These are phyloP conservation scores for Strobilomyces dryophilus DNA, from an alignment of 768 basidiomycete species.

Conservation along the genomic window DNA sequence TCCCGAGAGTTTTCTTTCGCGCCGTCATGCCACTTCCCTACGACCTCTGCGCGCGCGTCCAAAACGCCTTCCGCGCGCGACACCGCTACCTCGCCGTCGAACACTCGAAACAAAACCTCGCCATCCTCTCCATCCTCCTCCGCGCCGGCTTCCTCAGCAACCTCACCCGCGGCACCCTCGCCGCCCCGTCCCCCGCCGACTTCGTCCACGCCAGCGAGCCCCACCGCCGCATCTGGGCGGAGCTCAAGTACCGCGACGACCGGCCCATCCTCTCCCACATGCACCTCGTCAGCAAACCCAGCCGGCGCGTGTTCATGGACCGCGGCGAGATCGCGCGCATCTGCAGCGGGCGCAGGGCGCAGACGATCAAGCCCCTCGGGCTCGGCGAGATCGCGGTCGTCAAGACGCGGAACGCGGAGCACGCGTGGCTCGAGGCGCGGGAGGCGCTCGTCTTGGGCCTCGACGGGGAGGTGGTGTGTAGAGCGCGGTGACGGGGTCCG, in stretches of 20 bases:
- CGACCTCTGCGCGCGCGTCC: conserved; percentile 84
- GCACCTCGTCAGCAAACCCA: conserved; percentile 81
- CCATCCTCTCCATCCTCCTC: conserved; percentile 88
- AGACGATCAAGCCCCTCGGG: conserved; percentile 76
- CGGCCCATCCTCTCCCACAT: conserved; percentile 77
- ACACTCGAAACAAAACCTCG: conserved; percentile 87
- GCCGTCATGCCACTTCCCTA: conserved; percentile 57
- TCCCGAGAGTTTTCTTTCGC: neutral
- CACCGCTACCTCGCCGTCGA: conserved; percentile 72
- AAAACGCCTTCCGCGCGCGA: conserved; percentile 89
- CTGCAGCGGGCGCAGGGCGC: conserved; percentile 77
- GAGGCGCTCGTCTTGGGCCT: conserved; percentile 80
- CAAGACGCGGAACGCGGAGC: conserved; percentile 60
- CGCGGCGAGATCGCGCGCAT: conserved; percentile 68
- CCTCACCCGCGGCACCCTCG: conserved; percentile 73
- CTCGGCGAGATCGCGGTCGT: conserved; percentile 94
- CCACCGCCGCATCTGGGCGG: conserved; percentile 85
- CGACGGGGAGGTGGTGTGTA: conserved; percentile 83
- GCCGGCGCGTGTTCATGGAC: conserved; percentile 74
- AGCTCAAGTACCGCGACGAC: conserved; percentile 91
- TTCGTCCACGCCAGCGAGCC: conserved; percentile 60
- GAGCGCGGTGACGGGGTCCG: conserved; percentile 53
- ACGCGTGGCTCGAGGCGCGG: conserved; percentile 89
- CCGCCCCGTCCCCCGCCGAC: conserved; percentile 55
- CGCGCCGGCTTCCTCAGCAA: conserved; percentile 84